These are phyloP conservation scores for Pichia terricola DNA, from an alignment of 1,139 yeast genomes.

Conservation along the genomic window DNA sequence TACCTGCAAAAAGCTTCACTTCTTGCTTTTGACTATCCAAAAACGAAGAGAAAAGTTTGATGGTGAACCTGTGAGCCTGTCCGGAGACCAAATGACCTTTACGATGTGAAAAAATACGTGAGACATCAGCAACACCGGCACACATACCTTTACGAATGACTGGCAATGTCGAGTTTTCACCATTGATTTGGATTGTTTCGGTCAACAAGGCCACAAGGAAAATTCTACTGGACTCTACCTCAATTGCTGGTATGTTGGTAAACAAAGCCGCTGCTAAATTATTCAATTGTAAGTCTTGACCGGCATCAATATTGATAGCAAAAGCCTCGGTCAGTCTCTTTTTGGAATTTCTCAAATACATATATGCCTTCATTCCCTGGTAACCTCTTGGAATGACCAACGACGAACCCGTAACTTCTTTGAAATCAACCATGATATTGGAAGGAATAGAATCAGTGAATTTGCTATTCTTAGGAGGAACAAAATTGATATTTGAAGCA, in stretches of 20 bases:
- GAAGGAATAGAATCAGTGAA: constrained; percentile 53
- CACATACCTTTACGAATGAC: constrained; percentile 72
- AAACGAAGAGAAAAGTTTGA: constrained; percentile 66
- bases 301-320: constrained; percentile 56
- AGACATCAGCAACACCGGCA: constrained; percentile 81
- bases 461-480: constrained; percentile 37
- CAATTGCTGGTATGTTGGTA: constrained; percentile 66
- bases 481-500: constrained; percentile 31
- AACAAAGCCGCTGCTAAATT: constrained; percentile 72
- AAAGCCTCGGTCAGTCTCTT: constrained; percentile 73
- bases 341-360: constrained; percentile 59
- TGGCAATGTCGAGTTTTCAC: constrained; percentile 21
- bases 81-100: constrained; percentile 53
- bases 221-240: constrained; percentile 51
- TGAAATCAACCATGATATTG: constrained; percentile 73
- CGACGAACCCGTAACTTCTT: constrained; percentile 57
- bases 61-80: constrained; percentile 60
- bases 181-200: constrained; percentile 33
- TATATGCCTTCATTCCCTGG: constrained; percentile 60
- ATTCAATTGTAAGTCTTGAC: constrained; percentile 52
- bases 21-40: constrained; percentile 19
- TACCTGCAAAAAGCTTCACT: constrained; percentile 19
- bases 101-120: constrained; percentile 64
- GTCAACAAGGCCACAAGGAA: constrained; percentile 62
- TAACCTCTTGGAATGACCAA: constrained; percentile 59